A percentile compares a stretch with the other conserved stretches of the same genome.
These are phyloP conservation scores for Ambrosiella cleistominuta DNA, from an alignment of 2,329 filamentous ascomycete species.

Conservation along the genomic window DNA sequence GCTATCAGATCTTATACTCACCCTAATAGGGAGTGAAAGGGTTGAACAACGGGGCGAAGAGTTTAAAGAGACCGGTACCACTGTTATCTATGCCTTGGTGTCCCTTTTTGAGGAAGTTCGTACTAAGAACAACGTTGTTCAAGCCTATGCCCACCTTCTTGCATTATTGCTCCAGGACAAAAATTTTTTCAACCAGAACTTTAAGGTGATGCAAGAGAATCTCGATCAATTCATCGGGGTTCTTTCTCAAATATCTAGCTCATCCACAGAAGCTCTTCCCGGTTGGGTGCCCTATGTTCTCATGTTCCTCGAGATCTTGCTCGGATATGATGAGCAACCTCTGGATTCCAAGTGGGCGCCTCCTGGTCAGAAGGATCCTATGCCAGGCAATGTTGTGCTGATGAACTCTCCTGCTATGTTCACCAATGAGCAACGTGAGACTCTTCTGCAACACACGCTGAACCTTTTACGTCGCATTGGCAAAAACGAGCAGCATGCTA, in stretches of 20 bases:
- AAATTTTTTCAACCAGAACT: constrained; percentile 59
- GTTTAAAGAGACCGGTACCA: constrained; percentile 44
- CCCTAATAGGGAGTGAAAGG: constrained; percentile 45
- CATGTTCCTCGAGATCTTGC: constrained; percentile 71
- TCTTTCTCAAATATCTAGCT: constrained; percentile 50
- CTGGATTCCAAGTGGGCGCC: constrained; percentile 53
- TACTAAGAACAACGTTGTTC: constrained; percentile 44
- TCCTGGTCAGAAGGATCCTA: constrained; percentile 28
- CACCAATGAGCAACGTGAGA: constrained; percentile 35
- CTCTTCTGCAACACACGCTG: constrained; percentile 60
- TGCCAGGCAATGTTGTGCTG: constrained; percentile 15
- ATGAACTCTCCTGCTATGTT: constrained; percentile 26
- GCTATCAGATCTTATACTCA: constrained; percentile 67
- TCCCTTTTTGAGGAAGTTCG: constrained; percentile 46
- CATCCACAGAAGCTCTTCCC: constrained; percentile 59
- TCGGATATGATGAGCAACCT: constrained; percentile 79
- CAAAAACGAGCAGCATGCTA: constrained; percentile 69
- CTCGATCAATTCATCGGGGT: constrained; percentile 63
- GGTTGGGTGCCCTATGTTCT: constrained; percentile 87
- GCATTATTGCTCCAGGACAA: constrained; percentile 74
- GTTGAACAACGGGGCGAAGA: constrained; percentile 24
- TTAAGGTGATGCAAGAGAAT: constrained; percentile 58
- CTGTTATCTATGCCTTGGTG: constrained; percentile 68
- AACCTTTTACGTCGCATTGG: constrained; percentile 71
- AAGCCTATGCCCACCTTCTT: constrained; percentile 80